Evolutionary conservation across 148 eudicot species (phyloP).

Genomic region (Beta vulgaris): DNA sequence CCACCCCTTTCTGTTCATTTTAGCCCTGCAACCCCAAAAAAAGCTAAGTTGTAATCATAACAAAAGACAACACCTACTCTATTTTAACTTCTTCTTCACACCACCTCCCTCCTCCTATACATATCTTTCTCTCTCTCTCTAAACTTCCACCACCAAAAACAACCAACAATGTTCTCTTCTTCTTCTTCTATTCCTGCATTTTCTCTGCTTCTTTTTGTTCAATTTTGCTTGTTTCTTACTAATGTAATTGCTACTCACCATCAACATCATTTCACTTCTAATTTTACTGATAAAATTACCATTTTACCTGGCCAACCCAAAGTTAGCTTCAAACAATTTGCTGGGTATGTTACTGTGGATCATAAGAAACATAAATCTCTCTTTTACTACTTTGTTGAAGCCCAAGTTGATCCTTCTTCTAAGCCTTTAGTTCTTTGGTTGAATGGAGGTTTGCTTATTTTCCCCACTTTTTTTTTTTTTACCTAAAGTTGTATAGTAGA

Average conservation of each 20-base stretch:
- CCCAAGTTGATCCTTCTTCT: slow-evolving; percentile 62
- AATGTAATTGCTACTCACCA: slow-evolving; percentile 12
- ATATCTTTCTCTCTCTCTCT: slow-evolving; percentile 4
- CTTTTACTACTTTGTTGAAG: slow-evolving; percentile 94
- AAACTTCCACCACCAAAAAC: background rate
- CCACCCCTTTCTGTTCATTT: slow-evolving; percentile 12
- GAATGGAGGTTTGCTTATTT: slow-evolving; percentile 67
- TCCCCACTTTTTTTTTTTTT: background rate
- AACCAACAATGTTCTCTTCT: background rate
- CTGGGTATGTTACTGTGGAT: slow-evolving; percentile 87
- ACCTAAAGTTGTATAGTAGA: background rate
- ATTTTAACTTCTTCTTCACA: slow-evolving; percentile 15
- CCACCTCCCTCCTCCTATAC: background rate
- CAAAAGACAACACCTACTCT: slow-evolving; percentile 28
- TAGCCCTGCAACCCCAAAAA: slow-evolving; percentile 16
- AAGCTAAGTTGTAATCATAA: slow-evolving; percentile 35
- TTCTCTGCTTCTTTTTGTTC: slow-evolving; percentile 14
- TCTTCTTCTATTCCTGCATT: slow-evolving; percentile 1
- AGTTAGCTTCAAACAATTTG: slow-evolving; percentile 72
- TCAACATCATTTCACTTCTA: background rate
- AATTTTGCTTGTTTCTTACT: slow-evolving; percentile 18
- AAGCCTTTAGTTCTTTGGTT: slow-evolving; percentile 95
- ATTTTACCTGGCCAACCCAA: slow-evolving; percentile 76
- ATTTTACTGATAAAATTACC: slow-evolving; percentile 44
- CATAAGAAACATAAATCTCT: slow-evolving; percentile 54